phyloP scores from a whole-genome alignment of 768 basidiomycete species.

The Mycena epipterygia region DNA sequence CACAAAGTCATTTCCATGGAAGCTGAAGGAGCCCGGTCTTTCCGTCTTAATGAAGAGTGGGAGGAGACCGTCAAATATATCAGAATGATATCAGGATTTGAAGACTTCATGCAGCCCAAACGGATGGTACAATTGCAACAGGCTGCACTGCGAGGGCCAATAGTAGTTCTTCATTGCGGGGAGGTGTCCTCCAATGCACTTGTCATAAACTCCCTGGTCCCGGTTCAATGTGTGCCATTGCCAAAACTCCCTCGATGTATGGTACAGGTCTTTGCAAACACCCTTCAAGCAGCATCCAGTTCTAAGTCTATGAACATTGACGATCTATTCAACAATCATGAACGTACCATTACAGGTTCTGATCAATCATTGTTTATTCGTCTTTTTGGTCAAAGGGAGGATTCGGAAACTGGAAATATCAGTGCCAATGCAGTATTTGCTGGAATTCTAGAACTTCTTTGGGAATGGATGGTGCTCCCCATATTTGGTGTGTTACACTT shows the following conservation, averaged over 20 bases:
- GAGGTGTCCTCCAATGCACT: conserved; percentile 21
- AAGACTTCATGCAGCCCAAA: conserved; percentile 38
- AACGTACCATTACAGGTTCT: too few species aligned
- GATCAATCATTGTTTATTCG: too few species aligned
- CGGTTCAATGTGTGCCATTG: not conserved
- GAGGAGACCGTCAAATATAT: conserved; percentile 30
- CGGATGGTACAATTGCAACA: not conserved
- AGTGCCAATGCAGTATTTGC: not conserved
- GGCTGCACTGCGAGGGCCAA: not conserved
- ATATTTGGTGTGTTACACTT: not conserved
- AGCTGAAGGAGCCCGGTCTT: conserved; percentile 28
- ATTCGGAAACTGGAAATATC: too few species aligned
- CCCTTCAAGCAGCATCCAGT: too few species aligned
- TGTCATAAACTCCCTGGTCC: not conserved
- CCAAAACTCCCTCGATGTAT: not conserved
- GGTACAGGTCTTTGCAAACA: too few species aligned
- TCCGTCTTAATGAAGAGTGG: conserved; percentile 36
- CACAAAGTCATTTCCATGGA: conserved; percentile 33
- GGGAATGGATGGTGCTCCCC: not conserved
- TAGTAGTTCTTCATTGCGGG: conserved; percentile 22
- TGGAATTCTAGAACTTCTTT: not conserved
- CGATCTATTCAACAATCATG: too few species aligned
- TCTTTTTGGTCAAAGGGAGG: not conserved
- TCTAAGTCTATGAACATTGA: too few species aligned
- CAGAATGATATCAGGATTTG: conserved; percentile 32